phyloP scores from a whole-genome alignment of 768 basidiomycete species.

The Leccinum imitatum region DNA sequence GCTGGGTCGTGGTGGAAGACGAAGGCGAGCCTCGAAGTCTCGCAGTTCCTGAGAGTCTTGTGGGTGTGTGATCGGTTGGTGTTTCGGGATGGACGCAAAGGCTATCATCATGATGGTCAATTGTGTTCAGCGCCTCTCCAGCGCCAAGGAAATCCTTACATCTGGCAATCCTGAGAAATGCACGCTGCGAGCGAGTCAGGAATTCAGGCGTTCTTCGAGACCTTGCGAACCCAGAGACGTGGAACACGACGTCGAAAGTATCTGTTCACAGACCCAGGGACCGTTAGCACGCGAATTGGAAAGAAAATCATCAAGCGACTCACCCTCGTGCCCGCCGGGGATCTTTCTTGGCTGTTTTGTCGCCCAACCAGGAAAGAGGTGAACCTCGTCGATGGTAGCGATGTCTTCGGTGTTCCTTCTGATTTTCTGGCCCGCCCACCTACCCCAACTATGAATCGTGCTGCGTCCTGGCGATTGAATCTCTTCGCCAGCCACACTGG shows the following conservation, averaged over 20 bases:
- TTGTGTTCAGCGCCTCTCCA: neutral
- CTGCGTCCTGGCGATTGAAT: conserved; percentile 21
- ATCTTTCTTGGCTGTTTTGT: conserved; percentile 44
- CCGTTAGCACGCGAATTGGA: neutral
- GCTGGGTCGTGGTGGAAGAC: conserved; percentile 54
- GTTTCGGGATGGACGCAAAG: conserved; percentile 72
- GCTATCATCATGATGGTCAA: conserved; percentile 39
- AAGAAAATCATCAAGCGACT: neutral
- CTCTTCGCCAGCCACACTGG: conserved; percentile 19
- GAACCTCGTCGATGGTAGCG: conserved; percentile 44
- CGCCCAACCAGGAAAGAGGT: conserved; percentile 84
- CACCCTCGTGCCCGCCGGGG: conserved; percentile 29
- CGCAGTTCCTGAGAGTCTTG: conserved; percentile 28
- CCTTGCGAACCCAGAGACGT: conserved; percentile 75
- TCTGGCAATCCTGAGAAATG: conserved; percentile 77
- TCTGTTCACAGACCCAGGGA: conserved; percentile 30
- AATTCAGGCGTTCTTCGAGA: conserved; percentile 56
- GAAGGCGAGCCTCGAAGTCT: conserved; percentile 29
- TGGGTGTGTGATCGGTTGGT: conserved; percentile 31
- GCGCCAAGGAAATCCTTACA: conserved; percentile 38
- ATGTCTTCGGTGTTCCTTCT: conserved; percentile 27
- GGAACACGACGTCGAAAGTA: conserved; percentile 69
- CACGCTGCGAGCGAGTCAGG: conserved; percentile 70
- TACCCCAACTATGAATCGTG: conserved; percentile 48
- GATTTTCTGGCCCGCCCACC: conserved; percentile 65